A percentile compares a stretch with the other conserved stretches of the same genome.
Evolutionary conservation across 1,284 basidiomycete species (phyloP).

Genomic region (Neolentinus lepideus): DNA sequence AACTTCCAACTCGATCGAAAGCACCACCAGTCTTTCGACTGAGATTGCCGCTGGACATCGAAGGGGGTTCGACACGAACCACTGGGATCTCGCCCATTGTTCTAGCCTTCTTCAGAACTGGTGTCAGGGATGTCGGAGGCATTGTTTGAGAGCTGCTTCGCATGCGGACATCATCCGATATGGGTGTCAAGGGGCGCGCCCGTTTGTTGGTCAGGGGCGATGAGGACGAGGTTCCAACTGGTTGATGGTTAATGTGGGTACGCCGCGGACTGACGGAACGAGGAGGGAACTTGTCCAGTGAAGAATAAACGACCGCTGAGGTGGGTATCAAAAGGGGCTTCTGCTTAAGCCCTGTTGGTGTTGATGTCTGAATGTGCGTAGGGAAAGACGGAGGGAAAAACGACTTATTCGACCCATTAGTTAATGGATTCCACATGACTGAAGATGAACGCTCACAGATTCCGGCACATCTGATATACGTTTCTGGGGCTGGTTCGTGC

Average conservation of each 20-base stretch:
- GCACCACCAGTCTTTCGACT: too few species aligned
- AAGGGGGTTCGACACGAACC: not conserved
- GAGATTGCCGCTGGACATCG: not conserved
- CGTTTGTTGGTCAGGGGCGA: not conserved
- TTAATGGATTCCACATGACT: not conserved
- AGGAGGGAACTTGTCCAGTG: conserved; percentile 9
- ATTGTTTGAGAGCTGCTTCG: not conserved
- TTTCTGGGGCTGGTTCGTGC: not conserved
- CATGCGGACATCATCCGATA: not conserved
- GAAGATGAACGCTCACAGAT: not conserved
- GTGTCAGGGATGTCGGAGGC: conserved; percentile 4
- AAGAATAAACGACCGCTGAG: conserved; percentile 17
- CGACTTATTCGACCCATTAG: conserved; percentile 11
- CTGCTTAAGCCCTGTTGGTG: conserved; percentile 16
- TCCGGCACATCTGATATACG: not conserved
- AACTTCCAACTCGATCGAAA: too few species aligned
- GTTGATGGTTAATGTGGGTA: not conserved
- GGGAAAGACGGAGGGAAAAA: conserved; percentile 31
- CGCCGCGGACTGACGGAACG: not conserved
- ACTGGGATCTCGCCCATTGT: not conserved
- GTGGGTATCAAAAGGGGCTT: conserved; percentile 22
- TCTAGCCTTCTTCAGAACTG: not conserved
- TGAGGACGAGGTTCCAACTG: not conserved
- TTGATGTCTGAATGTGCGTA: conserved; percentile 29
- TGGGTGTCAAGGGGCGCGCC: not conserved